Evolutionary conservation across 176 grass and related monocot species (phyloP).

Genomic region (Raddia distichophylla): DNA sequence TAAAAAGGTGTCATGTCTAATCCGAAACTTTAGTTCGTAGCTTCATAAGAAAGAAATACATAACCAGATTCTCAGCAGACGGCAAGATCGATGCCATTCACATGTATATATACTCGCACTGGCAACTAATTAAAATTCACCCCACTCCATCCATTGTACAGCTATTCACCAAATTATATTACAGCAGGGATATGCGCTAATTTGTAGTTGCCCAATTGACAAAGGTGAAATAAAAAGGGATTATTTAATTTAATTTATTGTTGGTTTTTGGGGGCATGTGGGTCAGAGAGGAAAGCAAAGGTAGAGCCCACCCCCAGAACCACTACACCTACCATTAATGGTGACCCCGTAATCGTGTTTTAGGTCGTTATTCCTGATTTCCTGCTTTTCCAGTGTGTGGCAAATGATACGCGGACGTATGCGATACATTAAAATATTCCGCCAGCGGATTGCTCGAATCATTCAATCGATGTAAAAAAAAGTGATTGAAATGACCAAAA

Average conservation of each 20-base stretch:
- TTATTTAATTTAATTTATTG: background rate
- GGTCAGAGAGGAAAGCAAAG: background rate
- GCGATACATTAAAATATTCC: conserved; percentile 52
- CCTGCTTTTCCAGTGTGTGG: conserved; percentile 14
- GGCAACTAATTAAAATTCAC: too few relatives aligned
- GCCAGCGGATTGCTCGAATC: conserved; percentile 50
- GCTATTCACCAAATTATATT: too few relatives aligned
- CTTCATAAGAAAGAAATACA: conserved; percentile 43
- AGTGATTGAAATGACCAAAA: conserved; percentile 73
- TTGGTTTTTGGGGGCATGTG: conserved; percentile 19
- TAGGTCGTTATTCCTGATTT: conserved; percentile 52
- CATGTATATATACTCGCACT: too few relatives aligned
- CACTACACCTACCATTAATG: conserved; percentile 63
- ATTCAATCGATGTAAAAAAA: conserved; percentile 53
- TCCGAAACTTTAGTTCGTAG: conserved; percentile 22
- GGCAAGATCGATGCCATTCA: conserved; percentile 22
- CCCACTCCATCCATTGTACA: too few relatives aligned
- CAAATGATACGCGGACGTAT: conserved; percentile 63
- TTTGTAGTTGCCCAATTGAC: too few relatives aligned
- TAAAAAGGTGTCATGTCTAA: conserved; percentile 36
- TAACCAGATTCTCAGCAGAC: conserved; percentile 27
- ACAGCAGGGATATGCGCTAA: too few relatives aligned
- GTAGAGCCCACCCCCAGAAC: conserved; percentile 43
- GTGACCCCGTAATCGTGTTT: conserved; percentile 59
- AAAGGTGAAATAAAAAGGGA: too few relatives aligned